Evolutionary conservation across 2,329 filamentous ascomycete genomes (phyloP).

Genomic region (Alternaria sp.): DNA sequence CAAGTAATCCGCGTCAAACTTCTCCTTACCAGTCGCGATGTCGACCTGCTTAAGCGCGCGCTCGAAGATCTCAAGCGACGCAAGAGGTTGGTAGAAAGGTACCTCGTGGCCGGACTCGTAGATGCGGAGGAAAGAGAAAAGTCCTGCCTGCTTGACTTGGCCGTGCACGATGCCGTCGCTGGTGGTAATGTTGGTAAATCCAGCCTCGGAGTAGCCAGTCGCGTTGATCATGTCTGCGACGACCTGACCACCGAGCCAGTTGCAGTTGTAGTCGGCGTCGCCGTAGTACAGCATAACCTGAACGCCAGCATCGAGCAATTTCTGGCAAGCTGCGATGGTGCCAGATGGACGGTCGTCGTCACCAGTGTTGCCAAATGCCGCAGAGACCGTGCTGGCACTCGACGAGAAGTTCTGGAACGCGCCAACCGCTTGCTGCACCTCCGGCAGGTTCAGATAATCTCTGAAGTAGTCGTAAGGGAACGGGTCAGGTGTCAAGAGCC

Average conservation of each 20-base stretch:
- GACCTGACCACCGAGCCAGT: slow-evolving; percentile 54
- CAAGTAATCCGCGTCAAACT: slow-evolving; percentile 35
- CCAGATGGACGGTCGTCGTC: slow-evolving; percentile 57
- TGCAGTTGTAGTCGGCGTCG: slow-evolving; percentile 58
- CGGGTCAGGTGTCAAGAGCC: slow-evolving; percentile 61
- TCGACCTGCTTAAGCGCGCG: slow-evolving; percentile 57
- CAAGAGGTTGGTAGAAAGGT: slow-evolving; percentile 62
- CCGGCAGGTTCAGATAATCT: slow-evolving; percentile 64
- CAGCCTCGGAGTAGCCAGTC: slow-evolving; percentile 52
- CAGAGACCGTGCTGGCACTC: slow-evolving; percentile 52
- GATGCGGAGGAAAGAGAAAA: slow-evolving; percentile 59
- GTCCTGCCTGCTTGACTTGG: slow-evolving; percentile 59
- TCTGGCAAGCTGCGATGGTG: slow-evolving; percentile 51
- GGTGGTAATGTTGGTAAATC: slow-evolving; percentile 56
- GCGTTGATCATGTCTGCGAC: slow-evolving; percentile 51
- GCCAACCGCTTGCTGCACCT: slow-evolving; percentile 64
- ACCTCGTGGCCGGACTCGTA: slow-evolving; percentile 59
- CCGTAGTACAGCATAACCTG: slow-evolving; percentile 54
- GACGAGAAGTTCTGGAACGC: slow-evolving; percentile 65
- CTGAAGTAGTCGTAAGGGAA: slow-evolving; percentile 64
- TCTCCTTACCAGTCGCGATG: slow-evolving; percentile 56
- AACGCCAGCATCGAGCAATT: slow-evolving; percentile 49
- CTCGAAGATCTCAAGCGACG: slow-evolving; percentile 58
- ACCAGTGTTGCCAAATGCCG: slow-evolving; percentile 56
- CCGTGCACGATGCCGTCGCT: slow-evolving; percentile 58